phyloP scores from a whole-genome alignment of 2,329 filamentous ascomycete species.

The Elsinoe necatrix region DNA sequence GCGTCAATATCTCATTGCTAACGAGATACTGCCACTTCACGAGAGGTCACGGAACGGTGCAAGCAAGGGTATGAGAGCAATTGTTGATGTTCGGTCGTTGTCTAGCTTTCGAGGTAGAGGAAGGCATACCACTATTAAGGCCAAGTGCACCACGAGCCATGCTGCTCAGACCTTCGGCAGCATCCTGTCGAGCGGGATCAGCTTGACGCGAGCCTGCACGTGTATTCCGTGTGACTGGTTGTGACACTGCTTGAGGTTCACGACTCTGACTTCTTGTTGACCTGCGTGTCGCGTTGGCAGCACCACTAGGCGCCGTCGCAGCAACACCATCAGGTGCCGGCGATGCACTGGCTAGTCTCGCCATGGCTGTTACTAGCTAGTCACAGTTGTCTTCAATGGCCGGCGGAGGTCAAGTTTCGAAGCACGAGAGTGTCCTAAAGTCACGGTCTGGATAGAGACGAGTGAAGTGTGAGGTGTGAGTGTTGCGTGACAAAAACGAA shows the following conservation, averaged over 20 bases:
- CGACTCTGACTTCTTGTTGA: conserved; percentile 11
- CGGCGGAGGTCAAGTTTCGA: neutral
- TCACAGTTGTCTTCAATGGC: neutral
- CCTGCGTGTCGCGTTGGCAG: neutral
- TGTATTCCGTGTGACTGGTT: neutral
- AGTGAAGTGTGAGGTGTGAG: no score
- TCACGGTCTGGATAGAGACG: no score
- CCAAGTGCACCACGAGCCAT: conserved; percentile 9
- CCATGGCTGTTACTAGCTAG: neutral
- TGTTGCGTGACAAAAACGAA: neutral
- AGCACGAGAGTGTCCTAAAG: neutral
- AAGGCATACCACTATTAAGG: neutral
- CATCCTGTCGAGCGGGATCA: neutral
- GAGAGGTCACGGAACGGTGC: no score
- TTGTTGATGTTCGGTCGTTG: no score
- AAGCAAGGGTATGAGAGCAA: no score
- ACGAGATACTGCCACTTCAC: no score
- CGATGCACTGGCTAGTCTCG: neutral
- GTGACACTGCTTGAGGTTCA: neutral
- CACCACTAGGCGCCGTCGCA: neutral
- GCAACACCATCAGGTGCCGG: neutral
- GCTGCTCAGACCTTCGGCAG: neutral
- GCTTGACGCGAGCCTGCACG: conserved; percentile 2
- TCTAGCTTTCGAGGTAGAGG: neutral
- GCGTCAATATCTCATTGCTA: neutral